phyloP scores from a whole-genome alignment of 345 rosid species.

The Acer negundo region DNA sequence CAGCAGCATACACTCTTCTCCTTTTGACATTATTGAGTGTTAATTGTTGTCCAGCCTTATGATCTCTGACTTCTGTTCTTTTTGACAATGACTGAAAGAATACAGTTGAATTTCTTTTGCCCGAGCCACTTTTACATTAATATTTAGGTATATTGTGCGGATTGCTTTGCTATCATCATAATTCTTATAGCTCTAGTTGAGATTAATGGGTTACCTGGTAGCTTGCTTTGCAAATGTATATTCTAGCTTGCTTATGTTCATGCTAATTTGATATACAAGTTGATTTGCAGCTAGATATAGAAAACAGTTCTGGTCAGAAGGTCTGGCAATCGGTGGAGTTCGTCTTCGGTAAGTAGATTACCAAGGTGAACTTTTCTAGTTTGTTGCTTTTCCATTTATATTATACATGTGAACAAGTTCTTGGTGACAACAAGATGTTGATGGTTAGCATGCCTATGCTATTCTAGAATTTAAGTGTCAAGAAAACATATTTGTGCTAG shows the following conservation, averaged over 20 bases:
- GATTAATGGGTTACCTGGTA: neutral
- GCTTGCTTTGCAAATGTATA: neutral
- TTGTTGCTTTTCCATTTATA: slow-evolving; percentile 3
- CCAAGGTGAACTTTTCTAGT: neutral
- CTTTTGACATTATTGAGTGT: neutral
- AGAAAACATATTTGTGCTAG: too few relatives aligned
- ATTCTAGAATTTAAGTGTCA: neutral
- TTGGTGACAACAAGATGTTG: neutral
- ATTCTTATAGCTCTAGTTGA: neutral
- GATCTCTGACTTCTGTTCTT: neutral
- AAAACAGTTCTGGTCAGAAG: slow-evolving; percentile 80
- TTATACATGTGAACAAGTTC: slow-evolving; percentile 4
- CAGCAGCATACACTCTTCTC: neutral
- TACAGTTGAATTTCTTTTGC: neutral
- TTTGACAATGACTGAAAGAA: neutral
- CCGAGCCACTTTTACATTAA: neutral
- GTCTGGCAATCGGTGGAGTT: slow-evolving; percentile 89
- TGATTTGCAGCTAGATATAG: slow-evolving; percentile 82
- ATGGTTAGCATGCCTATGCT: slow-evolving; percentile 1
- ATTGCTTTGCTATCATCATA: neutral
- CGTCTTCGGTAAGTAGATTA: slow-evolving; percentile 72
- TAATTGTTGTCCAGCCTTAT: neutral
- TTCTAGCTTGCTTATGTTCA: neutral
- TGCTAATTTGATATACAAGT: slow-evolving; percentile 18
- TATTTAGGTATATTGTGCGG: neutral